Evolutionary conservation across 176 grass and related monocot genomes (phyloP).

Genomic region (Aegilops umbellulata): DNA sequence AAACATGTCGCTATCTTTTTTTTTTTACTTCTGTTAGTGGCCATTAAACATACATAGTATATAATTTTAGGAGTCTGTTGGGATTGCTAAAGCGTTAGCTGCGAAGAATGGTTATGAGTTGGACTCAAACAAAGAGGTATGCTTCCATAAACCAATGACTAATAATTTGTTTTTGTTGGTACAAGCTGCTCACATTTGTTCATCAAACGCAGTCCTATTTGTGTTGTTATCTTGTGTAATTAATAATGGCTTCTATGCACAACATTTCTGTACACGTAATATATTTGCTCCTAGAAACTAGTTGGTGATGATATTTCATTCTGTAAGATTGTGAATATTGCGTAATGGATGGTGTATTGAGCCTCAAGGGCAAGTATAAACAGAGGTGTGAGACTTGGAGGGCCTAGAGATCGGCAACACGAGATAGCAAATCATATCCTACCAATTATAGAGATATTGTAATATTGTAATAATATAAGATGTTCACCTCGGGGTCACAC

Average conservation of each 20-base stretch:
- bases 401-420: not conserved
- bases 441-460: not conserved
- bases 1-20: not conserved
- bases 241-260: not conserved
- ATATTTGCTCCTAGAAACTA: not conserved
- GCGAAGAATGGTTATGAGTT: slow-evolving; percentile 97
- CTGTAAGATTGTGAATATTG: not conserved
- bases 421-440: not conserved
- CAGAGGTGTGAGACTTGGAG: not conserved
- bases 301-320: not conserved
- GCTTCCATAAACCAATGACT: not conserved
- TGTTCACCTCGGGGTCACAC: not conserved
- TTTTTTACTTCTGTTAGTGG: not conserved
- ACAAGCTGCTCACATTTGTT: not conserved
- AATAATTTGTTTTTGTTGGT: not conserved
- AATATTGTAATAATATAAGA: not conserved
- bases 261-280: not conserved
- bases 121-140: slow-evolving; percentile 94
- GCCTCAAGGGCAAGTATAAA: not conserved
- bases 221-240: not conserved
- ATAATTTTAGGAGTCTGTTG: slow-evolving; percentile 88
- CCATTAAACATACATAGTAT: slow-evolving; percentile 27
- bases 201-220: not conserved
- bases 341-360: not conserved
- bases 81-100: slow-evolving; percentile 97